Evolutionary conservation across 257 asterid species (phyloP).

Genomic region (Solanum ossicruentum): DNA sequence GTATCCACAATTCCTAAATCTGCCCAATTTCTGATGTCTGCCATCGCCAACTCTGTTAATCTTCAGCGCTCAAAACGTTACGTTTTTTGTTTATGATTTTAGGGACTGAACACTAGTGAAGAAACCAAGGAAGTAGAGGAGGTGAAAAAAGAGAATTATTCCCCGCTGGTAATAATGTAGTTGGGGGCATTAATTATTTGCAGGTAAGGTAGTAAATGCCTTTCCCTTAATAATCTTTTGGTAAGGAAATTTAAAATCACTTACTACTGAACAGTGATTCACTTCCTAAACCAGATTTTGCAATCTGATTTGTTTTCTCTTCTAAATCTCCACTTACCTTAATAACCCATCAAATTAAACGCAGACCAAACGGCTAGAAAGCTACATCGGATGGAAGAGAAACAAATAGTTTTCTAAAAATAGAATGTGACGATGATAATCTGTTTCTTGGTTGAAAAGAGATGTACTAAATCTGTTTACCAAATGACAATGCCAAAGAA

Average conservation of each 20-base stretch:
- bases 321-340: neutral
- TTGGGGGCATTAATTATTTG: neutral
- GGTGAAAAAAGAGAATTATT: neutral
- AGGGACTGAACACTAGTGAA: neutral
- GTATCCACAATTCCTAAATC: conserved; percentile 58
- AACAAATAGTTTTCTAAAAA: neutral
- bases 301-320: neutral
- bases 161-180: neutral
- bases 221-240: neutral
- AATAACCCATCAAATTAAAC: neutral
- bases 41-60: neutral
- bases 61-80: neutral
- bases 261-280: neutral
- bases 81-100: neutral
- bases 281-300: neutral
- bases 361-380: neutral
- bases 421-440: neutral
- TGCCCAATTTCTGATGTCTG: conserved; percentile 24
- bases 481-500: neutral
- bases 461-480: neutral
- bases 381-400: neutral
- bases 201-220: neutral
- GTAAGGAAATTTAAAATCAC: neutral
- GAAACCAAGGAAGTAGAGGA: neutral
- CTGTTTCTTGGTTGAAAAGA: neutral